Evolutionary conservation across 371 early-diverging fungal genomes (phyloP), one percentile per base, ranked within the genome.

Genomic region (Coemansia sp.): DNA sequence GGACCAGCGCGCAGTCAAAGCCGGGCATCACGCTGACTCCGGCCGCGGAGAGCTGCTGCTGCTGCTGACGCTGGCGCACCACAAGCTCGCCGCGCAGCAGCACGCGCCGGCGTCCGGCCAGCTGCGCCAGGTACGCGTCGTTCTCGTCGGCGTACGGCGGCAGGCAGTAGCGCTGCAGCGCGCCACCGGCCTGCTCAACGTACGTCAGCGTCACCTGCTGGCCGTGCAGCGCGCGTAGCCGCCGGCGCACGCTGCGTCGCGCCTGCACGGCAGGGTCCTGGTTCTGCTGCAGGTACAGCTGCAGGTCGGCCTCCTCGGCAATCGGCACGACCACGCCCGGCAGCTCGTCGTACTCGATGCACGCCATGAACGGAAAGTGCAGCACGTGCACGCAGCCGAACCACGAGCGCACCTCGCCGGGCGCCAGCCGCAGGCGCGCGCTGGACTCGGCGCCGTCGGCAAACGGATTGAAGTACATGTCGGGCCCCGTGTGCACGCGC

Each of bases 301-400:
- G 71, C 63, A 85, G 57, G 36, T 83, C 85, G 26, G 63, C 67
- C 58, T 82, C 81, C 26, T 79, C 70, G 39, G 75, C 70, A 2
- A 86, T 64, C 4, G 79, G 74, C 7, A 82, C 77, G 3, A 86
- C 77, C 4, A 71, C 74, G 10, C 42, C 51, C 38, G 84, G 81
- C 13, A 80, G 81, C 43, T 86, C 86, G 62, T 86, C 86, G 67
- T 86, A 86, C 2, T 83, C 79, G 65, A 86, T 80, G 35, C 83
- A 84, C 32, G 86, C 80, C 31, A 79, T 81, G 54, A 86, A 86
- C 9, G 86, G 86, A 57, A 86, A 86, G 2, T 86, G 85, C 50
- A 85, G 62, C 7, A 81, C 79, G 38, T 82, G 82, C 1, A 81
- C 80, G 67, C 81, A 81, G 49, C 86, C 86, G 50, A 86, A 86